Evolutionary conservation across 2,329 filamentous ascomycete species (phyloP).

Genomic region (Aureobasidium melanogenum): DNA sequence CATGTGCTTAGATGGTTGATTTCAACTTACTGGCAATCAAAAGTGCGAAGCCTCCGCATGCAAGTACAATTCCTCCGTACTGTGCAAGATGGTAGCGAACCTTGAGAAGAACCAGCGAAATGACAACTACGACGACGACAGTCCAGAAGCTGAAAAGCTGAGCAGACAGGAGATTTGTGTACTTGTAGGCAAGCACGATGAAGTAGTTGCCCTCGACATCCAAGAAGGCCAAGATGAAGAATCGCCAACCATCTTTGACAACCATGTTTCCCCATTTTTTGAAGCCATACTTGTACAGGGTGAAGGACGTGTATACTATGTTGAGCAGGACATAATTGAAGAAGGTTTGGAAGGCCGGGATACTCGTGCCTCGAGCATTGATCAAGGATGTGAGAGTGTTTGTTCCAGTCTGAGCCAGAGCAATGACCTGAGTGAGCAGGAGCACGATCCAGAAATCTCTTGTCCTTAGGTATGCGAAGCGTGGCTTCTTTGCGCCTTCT

Average conservation of each 20-base stretch:
- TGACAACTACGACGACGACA: slow-evolving; percentile 79
- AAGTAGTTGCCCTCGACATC: slow-evolving; percentile 99
- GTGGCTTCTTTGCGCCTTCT: slow-evolving; percentile 36
- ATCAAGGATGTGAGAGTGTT: slow-evolving; percentile 85
- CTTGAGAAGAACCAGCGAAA: slow-evolving; percentile 73
- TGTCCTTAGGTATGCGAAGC: slow-evolving; percentile 67
- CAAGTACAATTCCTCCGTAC: slow-evolving; percentile 77
- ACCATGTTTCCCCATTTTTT: slow-evolving; percentile 59
- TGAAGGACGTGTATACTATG: slow-evolving; percentile 70
- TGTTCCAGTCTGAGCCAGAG: slow-evolving; percentile 83
- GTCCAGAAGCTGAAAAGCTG: slow-evolving; percentile 99
- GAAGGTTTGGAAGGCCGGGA: slow-evolving; percentile 90
- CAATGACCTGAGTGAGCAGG: slow-evolving; percentile 65
- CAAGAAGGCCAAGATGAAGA: slow-evolving; percentile 82
- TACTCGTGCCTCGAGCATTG: slow-evolving; percentile 57
- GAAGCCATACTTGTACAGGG: slow-evolving; percentile 69
- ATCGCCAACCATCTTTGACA: slow-evolving; percentile 76
- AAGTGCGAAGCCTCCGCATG: slow-evolving; percentile 83
- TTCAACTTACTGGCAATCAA: slow-evolving; percentile 49
- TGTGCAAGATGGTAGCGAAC: slow-evolving; percentile 88
- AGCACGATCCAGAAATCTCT: slow-evolving; percentile 83
- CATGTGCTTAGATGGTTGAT: no score
- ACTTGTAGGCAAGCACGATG: slow-evolving; percentile 83
- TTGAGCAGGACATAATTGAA: slow-evolving; percentile 89
- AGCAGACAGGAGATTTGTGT: slow-evolving; percentile 85